Evolutionary conservation across 2,329 filamentous ascomycete genomes (phyloP).

Genomic region (Aspergillus sp.): DNA sequence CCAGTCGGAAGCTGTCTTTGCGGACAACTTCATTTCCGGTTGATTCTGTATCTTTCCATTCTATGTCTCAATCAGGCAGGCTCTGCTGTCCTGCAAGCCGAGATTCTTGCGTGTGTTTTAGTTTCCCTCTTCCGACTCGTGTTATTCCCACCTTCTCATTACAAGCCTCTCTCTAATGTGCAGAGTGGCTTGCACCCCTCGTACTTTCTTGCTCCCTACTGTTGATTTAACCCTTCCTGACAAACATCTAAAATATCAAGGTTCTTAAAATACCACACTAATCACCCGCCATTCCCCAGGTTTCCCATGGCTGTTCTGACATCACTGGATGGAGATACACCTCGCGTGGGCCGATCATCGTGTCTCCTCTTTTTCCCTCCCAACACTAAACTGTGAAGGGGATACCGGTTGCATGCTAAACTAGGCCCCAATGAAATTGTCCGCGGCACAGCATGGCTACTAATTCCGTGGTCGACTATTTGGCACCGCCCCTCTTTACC

Average conservation of each 20-base stretch:
- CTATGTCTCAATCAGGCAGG: background rate
- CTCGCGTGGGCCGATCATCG: conserved; percentile 19
- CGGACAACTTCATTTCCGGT: background rate
- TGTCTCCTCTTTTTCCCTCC: conserved; percentile 7
- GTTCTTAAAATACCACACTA: background rate
- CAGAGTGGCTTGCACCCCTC: no score
- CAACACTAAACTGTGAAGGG: background rate
- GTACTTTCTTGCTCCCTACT: no score
- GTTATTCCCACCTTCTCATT: background rate
- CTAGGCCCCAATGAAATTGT: conserved; percentile 10
- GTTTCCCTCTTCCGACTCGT: background rate
- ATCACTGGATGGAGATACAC: conserved; percentile 11
- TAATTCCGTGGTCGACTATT: background rate
- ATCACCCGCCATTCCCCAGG: background rate
- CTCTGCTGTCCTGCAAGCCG: no score
- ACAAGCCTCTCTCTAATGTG: background rate
- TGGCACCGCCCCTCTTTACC: background rate
- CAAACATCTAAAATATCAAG: background rate
- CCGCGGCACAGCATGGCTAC: background rate
- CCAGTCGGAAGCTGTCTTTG: background rate
- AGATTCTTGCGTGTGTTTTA: no score
- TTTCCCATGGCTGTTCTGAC: background rate
- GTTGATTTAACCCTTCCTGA: no score
- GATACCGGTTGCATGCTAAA: background rate
- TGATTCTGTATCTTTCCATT: background rate